Conservation (phyloP, 2,329 filamentous ascomycete genomes). For the Neonectria magnoliae region DNA sequence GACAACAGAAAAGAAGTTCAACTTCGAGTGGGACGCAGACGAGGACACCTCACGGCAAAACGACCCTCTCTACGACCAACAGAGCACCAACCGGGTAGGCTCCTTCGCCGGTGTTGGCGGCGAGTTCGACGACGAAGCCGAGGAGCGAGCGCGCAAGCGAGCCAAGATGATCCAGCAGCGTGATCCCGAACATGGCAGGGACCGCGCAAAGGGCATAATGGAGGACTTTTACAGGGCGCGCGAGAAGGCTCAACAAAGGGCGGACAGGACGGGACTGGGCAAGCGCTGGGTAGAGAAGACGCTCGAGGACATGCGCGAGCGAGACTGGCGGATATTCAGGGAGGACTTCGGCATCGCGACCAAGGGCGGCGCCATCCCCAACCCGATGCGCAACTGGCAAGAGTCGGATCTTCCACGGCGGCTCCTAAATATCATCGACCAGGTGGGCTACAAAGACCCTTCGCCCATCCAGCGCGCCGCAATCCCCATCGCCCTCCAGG, state of each 20-base stretch:
- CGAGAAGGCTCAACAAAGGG: constrained; percentile 74
- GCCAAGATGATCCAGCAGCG: constrained; percentile 77
- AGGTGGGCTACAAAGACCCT: constrained; percentile 91
- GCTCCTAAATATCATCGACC: constrained; percentile 82
- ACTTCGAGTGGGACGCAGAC: constrained; percentile 96
- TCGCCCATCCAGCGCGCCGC: constrained; percentile 92
- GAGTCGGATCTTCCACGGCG: constrained; percentile 84
- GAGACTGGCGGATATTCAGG: constrained; percentile 99
- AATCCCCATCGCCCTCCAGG: constrained; percentile 93
- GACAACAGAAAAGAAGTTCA: constrained; percentile 97
- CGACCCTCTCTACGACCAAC: constrained; percentile 76
- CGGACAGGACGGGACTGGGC: constrained; percentile 78
- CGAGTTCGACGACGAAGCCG: constrained; percentile 63
- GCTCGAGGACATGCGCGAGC: constrained; percentile 91
- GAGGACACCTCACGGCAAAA: constrained; percentile 80
- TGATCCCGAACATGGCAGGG: constrained; percentile 79
- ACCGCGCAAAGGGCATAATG: constrained; percentile 81
- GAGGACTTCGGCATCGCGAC: constrained; percentile 98
- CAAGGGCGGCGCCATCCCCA: constrained; percentile 90
- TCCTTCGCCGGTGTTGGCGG: constrained; percentile 61
- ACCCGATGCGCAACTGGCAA: constrained; percentile 94
- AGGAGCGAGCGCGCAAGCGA: constrained; percentile 65
- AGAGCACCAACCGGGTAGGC: constrained; percentile 44
- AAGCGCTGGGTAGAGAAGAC: constrained; percentile 97
- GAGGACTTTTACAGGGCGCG: constrained; percentile 79